Evolutionary conservation across 148 eudicot genomes (phyloP).

Genomic region (Amaranthus cruentus): DNA sequence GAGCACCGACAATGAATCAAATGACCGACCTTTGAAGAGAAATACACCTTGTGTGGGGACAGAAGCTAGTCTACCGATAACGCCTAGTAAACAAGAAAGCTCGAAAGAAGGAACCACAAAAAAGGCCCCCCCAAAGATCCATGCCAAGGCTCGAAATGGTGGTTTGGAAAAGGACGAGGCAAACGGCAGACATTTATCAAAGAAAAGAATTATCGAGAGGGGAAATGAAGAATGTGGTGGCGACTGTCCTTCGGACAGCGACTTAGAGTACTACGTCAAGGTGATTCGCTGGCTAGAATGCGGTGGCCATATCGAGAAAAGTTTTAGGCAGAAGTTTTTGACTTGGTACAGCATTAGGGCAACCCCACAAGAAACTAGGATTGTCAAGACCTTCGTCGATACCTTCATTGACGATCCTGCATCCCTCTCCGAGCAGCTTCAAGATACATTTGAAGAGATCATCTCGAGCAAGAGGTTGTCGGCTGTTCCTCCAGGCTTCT

Average conservation of each 20-base stretch:
- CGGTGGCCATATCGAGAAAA: conserved; percentile 60
- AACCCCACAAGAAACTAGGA: conserved; percentile 55
- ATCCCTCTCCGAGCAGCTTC: conserved; percentile 74
- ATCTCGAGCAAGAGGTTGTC: conserved; percentile 52
- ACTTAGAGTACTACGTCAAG: conserved; percentile 62
- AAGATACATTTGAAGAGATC: conserved; percentile 61
- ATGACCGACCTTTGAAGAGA: conserved; percentile 24
- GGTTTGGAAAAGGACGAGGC: conserved; percentile 38
- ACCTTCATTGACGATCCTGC: conserved; percentile 60
- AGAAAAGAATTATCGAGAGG: conserved; percentile 38
- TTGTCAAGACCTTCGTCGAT: conserved; percentile 73
- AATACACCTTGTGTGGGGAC: conserved; percentile 31
- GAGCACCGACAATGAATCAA: conserved; percentile 39
- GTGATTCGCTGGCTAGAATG: conserved; percentile 68
- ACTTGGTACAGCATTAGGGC: conserved; percentile 91
- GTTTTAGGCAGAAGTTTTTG: conserved; percentile 68
- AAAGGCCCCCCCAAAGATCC: conserved; percentile 27
- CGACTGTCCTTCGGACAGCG: conserved; percentile 28
- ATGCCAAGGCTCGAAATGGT: conserved; percentile 27
- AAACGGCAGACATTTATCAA: conserved; percentile 39
- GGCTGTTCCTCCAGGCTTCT: conserved; percentile 51
- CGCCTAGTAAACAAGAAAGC: conserved; percentile 57
- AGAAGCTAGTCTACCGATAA: conserved; percentile 50
- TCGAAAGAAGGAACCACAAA: conserved; percentile 33
- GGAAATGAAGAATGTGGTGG: conserved; percentile 37